Evolutionary conservation across 331 rosid genomes (phyloP).

Genomic region (Rosa hybrid): DNA sequence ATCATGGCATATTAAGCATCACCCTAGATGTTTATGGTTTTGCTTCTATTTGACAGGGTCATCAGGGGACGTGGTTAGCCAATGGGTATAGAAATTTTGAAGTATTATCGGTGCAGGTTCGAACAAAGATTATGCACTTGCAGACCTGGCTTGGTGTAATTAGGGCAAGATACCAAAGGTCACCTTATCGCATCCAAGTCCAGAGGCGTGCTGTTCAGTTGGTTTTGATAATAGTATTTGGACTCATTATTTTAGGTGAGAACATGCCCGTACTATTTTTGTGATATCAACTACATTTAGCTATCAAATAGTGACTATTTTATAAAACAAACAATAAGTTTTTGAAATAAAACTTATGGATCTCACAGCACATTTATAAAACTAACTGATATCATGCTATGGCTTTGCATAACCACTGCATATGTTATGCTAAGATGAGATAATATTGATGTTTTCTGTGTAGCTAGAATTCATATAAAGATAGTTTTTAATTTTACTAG

Average conservation of each 20-base stretch:
- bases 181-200: constrained; percentile 13
- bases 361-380: neutral
- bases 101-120: neutral
- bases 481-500: neutral
- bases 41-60: constrained; percentile 23
- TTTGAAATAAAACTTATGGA: neutral
- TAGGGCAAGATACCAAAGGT: constrained; percentile 31
- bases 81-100: neutral
- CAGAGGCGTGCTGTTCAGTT: constrained; percentile 18
- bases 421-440: neutral
- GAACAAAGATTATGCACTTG: constrained; percentile 14
- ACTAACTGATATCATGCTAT: neutral
- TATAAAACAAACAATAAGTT: neutral
- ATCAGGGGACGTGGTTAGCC: constrained; percentile 1
- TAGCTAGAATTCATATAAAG: neutral
- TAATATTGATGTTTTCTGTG: neutral
- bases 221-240: constrained; percentile 17
- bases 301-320: neutral
- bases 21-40: constrained; percentile 4
- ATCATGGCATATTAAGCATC: neutral
- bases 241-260: constrained; percentile 30
- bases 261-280: neutral
- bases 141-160: constrained; percentile 30
- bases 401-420: neutral
- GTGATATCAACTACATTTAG: neutral